phyloP scores from a whole-genome alignment of 1,284 basidiomycete genomes.

The Ustilago xerochloae region DNA sequence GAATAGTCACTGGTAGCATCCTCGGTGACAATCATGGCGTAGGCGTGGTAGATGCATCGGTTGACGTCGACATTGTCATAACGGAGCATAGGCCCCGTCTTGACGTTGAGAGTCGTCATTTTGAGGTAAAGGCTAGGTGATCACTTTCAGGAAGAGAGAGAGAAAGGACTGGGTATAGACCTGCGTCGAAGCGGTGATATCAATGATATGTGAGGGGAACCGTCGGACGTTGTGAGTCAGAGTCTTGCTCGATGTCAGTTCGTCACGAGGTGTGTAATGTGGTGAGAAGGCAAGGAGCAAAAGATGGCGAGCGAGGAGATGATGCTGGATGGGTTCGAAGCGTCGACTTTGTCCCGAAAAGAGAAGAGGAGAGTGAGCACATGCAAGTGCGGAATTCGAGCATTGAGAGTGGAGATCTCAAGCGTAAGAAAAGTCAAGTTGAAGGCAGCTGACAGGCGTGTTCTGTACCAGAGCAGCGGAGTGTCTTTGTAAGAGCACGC shows the following conservation, averaged over 20 bases:
- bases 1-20: conserved; percentile 76
- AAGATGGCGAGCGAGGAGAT: background rate
- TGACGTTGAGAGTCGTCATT: conserved; percentile 61
- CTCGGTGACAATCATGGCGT: conserved; percentile 70
- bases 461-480: background rate
- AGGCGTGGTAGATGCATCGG: conserved; percentile 77
- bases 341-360: background rate
- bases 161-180: background rate
- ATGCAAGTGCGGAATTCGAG: background rate
- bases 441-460: background rate
- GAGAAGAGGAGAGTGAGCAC: background rate
- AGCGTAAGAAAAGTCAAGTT: background rate
- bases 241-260: background rate
- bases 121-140: background rate
- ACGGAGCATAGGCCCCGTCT: conserved; percentile 81
- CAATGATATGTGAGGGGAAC: background rate
- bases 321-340: background rate
- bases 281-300: background rate
- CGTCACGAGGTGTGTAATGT: no score
- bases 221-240: background rate
- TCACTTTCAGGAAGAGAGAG: background rate
- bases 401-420: background rate
- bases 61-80: conserved; percentile 87
- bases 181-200: background rate
- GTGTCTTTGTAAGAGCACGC: background rate